Evolutionary conservation across 148 eudicot species (phyloP), one percentile per base, ranked within the genome.

Genomic region (Heliamphora exappendiculata): DNA sequence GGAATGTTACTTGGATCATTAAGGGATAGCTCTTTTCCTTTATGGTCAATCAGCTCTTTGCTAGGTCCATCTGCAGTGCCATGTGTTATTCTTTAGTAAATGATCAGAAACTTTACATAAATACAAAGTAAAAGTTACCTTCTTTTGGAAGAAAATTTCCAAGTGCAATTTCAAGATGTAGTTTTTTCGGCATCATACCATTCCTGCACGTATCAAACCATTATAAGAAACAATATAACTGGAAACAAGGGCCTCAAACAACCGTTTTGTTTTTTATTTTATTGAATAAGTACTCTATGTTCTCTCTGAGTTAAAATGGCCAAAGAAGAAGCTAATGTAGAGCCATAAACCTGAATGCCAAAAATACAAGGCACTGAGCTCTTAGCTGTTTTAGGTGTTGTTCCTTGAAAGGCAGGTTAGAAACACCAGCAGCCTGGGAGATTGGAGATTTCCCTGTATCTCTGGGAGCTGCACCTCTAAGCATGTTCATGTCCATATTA

Each of bases 341-440:
- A 19, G 45, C 36, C 47, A 74, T 69, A 66, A 67, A 94, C 99
- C 98, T 89, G 84, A 95, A 93, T 69, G 99, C 96, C 78, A 95
- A 87, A 82, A 89, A 91, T 20, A 95, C 99, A 76, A 95, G 94
- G 81, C 99, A 93, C 78, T 95, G 99, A 45, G 99, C 99, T 82
- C 99, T 89, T 31, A 95, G 93, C 84, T 95, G 99, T 82, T 91
- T 95, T 75, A 95, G 79, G 76, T 95, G 99, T 60, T 93, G 93
- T 75, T 93, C 98, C 87, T 93, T 93, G 79, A 95, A 95, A 55
- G 97, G 99, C 89, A 88, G 82, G 84, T 75, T 78, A 74, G 90
- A 34, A 50, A 79, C 84, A 49, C 76, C 60, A 60, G 88, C 75
- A 54, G 80, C 82, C 79, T 82, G 85, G 62, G 78, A 72, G 75